Evolutionary conservation across 2,329 filamentous ascomycete genomes (phyloP), one percentile per base, ranked within the genome.

Genomic region (Ophiostoma quercus): DNA sequence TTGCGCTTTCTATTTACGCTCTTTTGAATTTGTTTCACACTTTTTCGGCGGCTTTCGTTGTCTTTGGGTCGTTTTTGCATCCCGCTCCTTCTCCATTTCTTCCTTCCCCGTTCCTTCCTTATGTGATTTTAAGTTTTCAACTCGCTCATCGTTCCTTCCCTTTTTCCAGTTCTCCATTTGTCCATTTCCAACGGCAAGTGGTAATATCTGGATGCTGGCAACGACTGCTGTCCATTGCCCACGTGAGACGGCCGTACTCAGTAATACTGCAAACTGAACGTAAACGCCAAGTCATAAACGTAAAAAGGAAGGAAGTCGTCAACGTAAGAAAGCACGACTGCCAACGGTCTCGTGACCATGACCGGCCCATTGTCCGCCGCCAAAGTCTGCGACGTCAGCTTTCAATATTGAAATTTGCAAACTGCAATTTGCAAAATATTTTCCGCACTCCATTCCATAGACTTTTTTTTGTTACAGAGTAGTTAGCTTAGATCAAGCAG

Each of bases 131-230:
- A 51, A 63, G 60, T 63, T 37, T 51, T 51, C 16, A 19, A 2
- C 16, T 51, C 47, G n/a, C 54, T 14, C 54, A 22, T 34, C 60
- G 8, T 63, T 32, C 14, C 60, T 19, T 63, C 25, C 12, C 60
- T 65, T 65, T 65, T 37, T 39, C 62, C 34, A 39, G 62, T 65
- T 39, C 60, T 63, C 60, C 60, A 63, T 65, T 65, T 65, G 12
- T 37, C 62, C 62, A 65, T 65, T 65, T 39, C 62, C 32, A 65
- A n/a, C 29, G 22, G 29, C 9, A 63, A 16, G 22, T 16, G 1
- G 62, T 39, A 65, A 57, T 11, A 57, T 25, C 11, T 57, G 43
- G 43, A 19, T 19, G n/a, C 4, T 25, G n/a, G 51, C n/a, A 25
- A 57, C n/a, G 6, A 57, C 51, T 22, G 51, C 51, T 22, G 7